Conservation (phyloP, 495 filamentous ascomycete genomes). For the Aspergillus nidulans region DNA sequence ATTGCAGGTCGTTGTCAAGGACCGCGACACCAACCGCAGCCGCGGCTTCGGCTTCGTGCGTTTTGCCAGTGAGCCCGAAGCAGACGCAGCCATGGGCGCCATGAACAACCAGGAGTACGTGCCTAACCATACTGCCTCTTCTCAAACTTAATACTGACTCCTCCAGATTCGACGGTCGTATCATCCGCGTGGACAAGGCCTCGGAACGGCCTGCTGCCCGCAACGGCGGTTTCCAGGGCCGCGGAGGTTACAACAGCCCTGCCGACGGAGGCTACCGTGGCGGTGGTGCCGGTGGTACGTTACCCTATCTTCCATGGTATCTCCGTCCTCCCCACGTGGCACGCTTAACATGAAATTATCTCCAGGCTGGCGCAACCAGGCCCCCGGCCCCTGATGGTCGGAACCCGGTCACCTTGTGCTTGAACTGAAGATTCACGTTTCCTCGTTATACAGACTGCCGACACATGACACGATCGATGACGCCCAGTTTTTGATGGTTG, state of each 20-base stretch:
- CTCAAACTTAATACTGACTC: neutral
- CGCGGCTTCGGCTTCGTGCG: constrained; percentile 97
- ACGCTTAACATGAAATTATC: neutral
- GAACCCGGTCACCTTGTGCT: neutral
- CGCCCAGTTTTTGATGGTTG: constrained; percentile 15
- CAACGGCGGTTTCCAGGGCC: constrained; percentile 42
- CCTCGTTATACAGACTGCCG: constrained; percentile 9
- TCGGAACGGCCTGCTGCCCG: constrained; percentile 61
- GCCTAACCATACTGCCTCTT: neutral
- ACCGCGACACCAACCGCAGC: constrained; percentile 91
- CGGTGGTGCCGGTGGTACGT: constrained; percentile 34
- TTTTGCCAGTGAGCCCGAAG: constrained; percentile 76
- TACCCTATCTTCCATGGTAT: constrained; percentile 12
- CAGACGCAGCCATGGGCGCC: constrained; percentile 67
- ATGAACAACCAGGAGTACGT: constrained; percentile 96
- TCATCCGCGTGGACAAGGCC: constrained; percentile 94
- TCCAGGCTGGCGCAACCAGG: constrained; percentile 25
- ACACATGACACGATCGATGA: constrained; percentile 17
- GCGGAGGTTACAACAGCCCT: constrained; percentile 40
- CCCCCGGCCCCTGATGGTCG: neutral
- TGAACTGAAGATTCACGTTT: neutral
- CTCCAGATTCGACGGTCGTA: constrained; percentile 86
- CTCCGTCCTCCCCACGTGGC: neutral
- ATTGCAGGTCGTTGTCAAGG: constrained; percentile 87
- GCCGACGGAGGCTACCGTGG: constrained; percentile 25